These are phyloP conservation scores for Stemphylium beticola DNA, from an alignment of 2,329 filamentous ascomycete genomes.

Conservation along the genomic window DNA sequence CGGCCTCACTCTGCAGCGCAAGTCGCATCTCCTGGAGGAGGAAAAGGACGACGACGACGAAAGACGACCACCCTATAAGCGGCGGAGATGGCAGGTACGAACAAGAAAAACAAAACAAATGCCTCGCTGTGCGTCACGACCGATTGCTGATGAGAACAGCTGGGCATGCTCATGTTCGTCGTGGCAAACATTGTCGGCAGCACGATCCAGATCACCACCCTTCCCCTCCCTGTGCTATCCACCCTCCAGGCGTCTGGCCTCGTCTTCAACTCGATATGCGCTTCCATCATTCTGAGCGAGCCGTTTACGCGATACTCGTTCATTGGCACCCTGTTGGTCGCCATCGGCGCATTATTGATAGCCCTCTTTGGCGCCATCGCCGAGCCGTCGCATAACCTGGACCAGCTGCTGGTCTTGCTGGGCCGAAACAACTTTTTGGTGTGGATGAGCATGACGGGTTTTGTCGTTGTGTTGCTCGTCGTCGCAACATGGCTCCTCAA, in stretches of 20 bases:
- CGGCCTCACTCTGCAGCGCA: slow-evolving; percentile 93
- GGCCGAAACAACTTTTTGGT: slow-evolving; percentile 76
- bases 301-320: slow-evolving; percentile 95
- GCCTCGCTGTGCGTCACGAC: background rate
- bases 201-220: slow-evolving; percentile 94
- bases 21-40: slow-evolving; percentile 97
- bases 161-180: slow-evolving; percentile 97
- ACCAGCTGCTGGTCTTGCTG: slow-evolving; percentile 79
- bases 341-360: slow-evolving; percentile 85
- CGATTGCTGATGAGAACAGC: slow-evolving; percentile 41
- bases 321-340: slow-evolving; percentile 86
- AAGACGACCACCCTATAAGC: slow-evolving; percentile 83
- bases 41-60: slow-evolving; percentile 81
- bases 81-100: slow-evolving; percentile 84
- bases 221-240: slow-evolving; percentile 91
- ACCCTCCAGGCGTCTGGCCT: slow-evolving; percentile 89
- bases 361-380: slow-evolving; percentile 93
- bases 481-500: slow-evolving; percentile 51
- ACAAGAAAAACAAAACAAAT: background rate
- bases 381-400: slow-evolving; percentile 86
- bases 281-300: slow-evolving; percentile 88
- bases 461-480: slow-evolving; percentile 74
- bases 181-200: slow-evolving; percentile 92
- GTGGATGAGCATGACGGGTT: slow-evolving; percentile 84
- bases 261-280: slow-evolving; percentile 98